Base-by-base conservation (phyloP, 73 alveolate species). In the Halteria grandinella region DNA sequence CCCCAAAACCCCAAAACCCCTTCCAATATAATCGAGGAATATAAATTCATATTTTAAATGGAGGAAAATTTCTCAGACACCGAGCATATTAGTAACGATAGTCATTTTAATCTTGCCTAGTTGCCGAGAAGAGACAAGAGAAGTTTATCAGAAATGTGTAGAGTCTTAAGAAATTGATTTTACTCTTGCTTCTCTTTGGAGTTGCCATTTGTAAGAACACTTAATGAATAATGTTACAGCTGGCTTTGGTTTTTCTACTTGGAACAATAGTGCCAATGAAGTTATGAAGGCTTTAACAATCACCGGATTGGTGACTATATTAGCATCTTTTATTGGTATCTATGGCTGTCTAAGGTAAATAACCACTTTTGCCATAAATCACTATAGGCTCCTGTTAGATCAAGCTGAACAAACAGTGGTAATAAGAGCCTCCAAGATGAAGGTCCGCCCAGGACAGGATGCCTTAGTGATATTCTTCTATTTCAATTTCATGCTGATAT, bases 51-150 rank as follows among this genome's bases (percentile, higher is more conserved):
- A 54, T 53, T 54, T 25, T 29, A 70, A 48, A 73, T 73, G 85
- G 85, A 73, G 55, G 85, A 73, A n/a, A 51, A 73, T 66, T 73
- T 20, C 31, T 48, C 74, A 28, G 85, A 73, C 27, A 73, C 69
- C 23, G 85, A 73, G 29, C 74, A 73, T 28, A 73, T 73, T 32
- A 54, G 85, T 73, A 73, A 52, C 6, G n/a, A 5, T 25, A 52
- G 6, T 31, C 29, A 11, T 12, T 50, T 31, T 51, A 55, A 14
- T 29, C 24, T 14, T 10, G 20, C 12, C 28, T 54, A 73, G 85
- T 73, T 37, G 75, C 18, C 7, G 85, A 55, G 23, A 73, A 73
- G 63, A 73, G 71, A 36, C 57, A 53, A 20, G 85, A 73, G 32
- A 73, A 55, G 39, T 73, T 48, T 34, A 6, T 40, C 8, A 5